phyloP scores from a whole-genome alignment of 495 filamentous ascomycete species.

The Penicillium antarcticum region DNA sequence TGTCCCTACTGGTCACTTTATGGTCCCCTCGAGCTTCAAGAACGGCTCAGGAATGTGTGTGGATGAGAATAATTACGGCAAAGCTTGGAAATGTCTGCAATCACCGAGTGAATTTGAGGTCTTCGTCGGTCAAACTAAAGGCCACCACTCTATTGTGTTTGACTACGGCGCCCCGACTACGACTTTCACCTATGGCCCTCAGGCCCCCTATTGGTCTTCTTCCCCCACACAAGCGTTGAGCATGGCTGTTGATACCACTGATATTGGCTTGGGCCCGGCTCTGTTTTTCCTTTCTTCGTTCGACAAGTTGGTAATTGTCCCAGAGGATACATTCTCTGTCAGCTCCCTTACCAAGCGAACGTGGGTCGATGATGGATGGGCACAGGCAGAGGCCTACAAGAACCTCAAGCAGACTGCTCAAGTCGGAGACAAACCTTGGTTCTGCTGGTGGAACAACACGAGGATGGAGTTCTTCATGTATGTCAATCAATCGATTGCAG shows the following conservation, averaged over 20 bases:
- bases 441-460: conserved; percentile 84
- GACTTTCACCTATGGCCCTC: conserved; percentile 66
- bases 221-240: conserved; percentile 44
- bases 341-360: conserved; percentile 26
- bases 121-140: conserved; percentile 20
- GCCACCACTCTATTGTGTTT: conserved; percentile 26
- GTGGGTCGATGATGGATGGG: conserved; percentile 25
- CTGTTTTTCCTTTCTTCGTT: conserved; percentile 69
- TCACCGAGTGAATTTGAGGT: conserved; percentile 38
- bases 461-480: conserved; percentile 82
- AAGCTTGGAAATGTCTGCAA: conserved; percentile 67
- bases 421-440: conserved; percentile 72
- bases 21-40: conserved; percentile 56
- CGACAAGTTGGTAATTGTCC: conserved; percentile 79
- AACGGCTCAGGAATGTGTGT: conserved; percentile 67
- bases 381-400: conserved; percentile 5
- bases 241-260: conserved; percentile 64
- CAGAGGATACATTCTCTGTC: conserved; percentile 46
- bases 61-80: conserved; percentile 50
- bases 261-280: conserved; percentile 63
- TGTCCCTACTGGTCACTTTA: conserved; percentile 62
- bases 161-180: conserved; percentile 24
- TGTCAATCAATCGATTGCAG: conserved; percentile 53
- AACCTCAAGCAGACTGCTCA: conserved; percentile 47
- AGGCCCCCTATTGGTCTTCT: conserved; percentile 55